A percentile compares a stretch with the other conserved stretches of the same genome.
Conservation (phyloP, 768 basidiomycete species). For the Inosperma sp. region DNA sequence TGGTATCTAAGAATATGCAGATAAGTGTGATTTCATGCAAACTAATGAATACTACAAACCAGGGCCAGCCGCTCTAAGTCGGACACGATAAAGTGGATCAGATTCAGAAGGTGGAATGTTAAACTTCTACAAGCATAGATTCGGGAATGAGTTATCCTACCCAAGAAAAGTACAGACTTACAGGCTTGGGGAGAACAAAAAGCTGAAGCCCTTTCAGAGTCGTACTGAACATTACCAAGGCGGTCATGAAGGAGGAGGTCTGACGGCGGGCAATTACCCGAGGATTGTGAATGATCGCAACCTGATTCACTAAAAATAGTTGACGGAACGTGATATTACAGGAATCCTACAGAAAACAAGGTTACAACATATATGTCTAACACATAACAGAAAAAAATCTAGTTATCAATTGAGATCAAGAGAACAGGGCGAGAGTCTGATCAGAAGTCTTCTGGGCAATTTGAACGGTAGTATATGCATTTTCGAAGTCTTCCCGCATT, state of each 20-base stretch:
- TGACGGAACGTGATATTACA: background rate
- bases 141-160: background rate
- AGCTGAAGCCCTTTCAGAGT: conserved; percentile 5
- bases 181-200: conserved; percentile 6
- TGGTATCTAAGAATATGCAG: too few species aligned
- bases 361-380: background rate
- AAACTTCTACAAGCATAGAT: conserved; percentile 4
- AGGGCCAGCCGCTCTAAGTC: background rate
- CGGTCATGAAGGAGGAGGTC: background rate
- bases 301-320: background rate
- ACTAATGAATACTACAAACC: background rate
- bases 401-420: too few species aligned
- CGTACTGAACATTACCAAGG: conserved; percentile 7
- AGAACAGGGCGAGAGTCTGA: conserved; percentile 1
- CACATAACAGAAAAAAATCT: too few species aligned
- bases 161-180: background rate
- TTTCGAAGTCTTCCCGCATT: conserved; percentile 5
- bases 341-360: background rate
- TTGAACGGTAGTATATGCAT: background rate
- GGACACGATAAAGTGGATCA: conserved; percentile 1
- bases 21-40: too few species aligned
- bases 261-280: background rate
- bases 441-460: conserved; percentile 7
- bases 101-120: conserved; percentile 10
- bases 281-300: background rate